phyloP scores from a whole-genome alignment of 345 rosid genomes.

The Excoecaria agallocha region DNA sequence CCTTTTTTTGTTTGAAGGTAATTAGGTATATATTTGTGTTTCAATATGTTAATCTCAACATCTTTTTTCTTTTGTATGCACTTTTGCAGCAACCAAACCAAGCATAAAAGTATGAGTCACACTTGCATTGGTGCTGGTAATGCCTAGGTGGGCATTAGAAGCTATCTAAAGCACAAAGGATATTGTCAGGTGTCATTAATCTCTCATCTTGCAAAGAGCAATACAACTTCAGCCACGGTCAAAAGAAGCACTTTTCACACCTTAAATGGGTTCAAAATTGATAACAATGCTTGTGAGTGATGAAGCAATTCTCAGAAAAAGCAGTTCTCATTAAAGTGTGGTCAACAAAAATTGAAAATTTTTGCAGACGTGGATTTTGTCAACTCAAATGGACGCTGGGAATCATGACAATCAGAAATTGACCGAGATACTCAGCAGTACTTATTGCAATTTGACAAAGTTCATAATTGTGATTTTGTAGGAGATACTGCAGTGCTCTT shows the following conservation, averaged over 20 bases:
- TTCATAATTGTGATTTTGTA: no score
- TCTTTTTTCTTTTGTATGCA: background rate
- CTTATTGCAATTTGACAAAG: background rate
- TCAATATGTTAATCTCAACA: background rate
- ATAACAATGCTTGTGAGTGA: background rate
- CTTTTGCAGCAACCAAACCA: background rate
- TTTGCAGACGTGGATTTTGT: no score
- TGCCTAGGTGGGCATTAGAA: background rate
- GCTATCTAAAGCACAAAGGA: no score
- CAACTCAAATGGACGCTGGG: no score
- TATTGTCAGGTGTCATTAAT: no score
- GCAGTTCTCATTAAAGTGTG: background rate
- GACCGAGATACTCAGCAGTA: background rate
- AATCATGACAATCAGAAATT: conserved; percentile 38
- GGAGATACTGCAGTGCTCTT: conserved; percentile 4
- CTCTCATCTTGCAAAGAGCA: no score
- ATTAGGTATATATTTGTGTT: no score
- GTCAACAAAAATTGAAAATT: background rate
- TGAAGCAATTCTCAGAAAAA: background rate
- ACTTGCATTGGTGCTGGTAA: background rate
- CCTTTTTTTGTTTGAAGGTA: no score
- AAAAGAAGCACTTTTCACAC: background rate
- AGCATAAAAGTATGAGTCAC: background rate
- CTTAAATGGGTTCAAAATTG: background rate
- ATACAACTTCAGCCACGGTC: no score